Conservation (phyloP, 108 stramenopile genomes). For the Cafeteria roenbergensis region DNA sequence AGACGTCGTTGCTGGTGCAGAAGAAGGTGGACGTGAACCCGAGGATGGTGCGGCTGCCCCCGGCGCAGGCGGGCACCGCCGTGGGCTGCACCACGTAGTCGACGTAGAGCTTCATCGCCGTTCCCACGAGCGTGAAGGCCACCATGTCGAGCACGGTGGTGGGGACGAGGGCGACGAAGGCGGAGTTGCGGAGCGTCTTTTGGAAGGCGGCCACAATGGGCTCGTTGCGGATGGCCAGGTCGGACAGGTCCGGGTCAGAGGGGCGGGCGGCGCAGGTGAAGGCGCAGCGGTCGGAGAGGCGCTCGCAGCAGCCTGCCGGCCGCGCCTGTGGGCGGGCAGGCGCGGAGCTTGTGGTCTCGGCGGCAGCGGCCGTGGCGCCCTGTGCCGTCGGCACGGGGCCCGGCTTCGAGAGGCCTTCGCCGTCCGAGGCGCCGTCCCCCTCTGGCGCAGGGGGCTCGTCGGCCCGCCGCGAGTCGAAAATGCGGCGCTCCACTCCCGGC, state of each 20-base stretch:
- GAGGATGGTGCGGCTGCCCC: too few relatives aligned
- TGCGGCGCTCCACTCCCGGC: too few relatives aligned
- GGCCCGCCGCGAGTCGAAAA: too few relatives aligned
- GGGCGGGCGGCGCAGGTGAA: slow-evolving; percentile 3
- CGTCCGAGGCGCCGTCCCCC: too few relatives aligned
- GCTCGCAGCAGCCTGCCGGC: slow-evolving; percentile 11
- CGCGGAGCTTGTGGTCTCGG: too few relatives aligned
- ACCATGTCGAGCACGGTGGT: slow-evolving; percentile 20
- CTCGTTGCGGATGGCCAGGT: slow-evolving; percentile 4
- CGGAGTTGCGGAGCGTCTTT: slow-evolving; percentile 17
- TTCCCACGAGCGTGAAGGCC: slow-evolving; percentile 16
- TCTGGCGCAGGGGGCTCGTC: too few relatives aligned
- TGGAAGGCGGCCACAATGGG: slow-evolving; percentile 17
- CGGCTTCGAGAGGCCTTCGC: too few relatives aligned
- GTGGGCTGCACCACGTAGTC: slow-evolving; percentile 19
- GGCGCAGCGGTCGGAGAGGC: not conserved
- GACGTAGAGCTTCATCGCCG: slow-evolving; percentile 21
- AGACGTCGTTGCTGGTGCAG: slow-evolving; percentile 18
- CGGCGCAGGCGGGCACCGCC: too few relatives aligned
- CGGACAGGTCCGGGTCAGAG: slow-evolving; percentile 11
- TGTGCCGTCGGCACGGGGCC: too few relatives aligned
- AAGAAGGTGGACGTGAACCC: slow-evolving; percentile 4
- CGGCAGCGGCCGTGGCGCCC: too few relatives aligned
- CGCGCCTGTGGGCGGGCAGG: too few relatives aligned
- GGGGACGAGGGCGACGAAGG: slow-evolving; percentile 17